phyloP scores from a whole-genome alignment of 169 alveolate genomes.

The Blepharisma undulans region DNA sequence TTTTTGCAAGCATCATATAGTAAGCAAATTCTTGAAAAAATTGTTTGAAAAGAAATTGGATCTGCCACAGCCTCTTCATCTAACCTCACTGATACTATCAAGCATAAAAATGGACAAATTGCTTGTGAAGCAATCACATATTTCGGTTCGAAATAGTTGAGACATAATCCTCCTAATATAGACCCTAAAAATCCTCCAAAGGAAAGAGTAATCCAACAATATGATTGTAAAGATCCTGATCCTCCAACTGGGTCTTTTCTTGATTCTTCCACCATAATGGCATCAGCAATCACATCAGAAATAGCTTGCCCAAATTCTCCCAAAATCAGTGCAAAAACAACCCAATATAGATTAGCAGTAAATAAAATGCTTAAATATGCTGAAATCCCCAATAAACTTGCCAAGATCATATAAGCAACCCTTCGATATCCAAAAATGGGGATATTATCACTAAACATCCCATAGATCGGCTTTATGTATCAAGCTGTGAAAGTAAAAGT shows the following conservation, averaged over 20 bases:
- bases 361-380: slow-evolving; percentile 18
- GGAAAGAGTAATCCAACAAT: slow-evolving; percentile 28
- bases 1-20: not conserved
- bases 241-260: slow-evolving; percentile 27
- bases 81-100: not conserved
- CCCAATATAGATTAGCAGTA: not conserved
- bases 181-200: slow-evolving; percentile 37
- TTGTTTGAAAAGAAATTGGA: not conserved
- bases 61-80: not conserved
- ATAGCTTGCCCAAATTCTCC: slow-evolving; percentile 27
- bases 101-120: slow-evolving; percentile 25
- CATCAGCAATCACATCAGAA: slow-evolving; percentile 45
- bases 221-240: slow-evolving; percentile 31
- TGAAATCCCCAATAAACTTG: slow-evolving; percentile 10
- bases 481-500: slow-evolving; percentile 35
- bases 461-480: slow-evolving; percentile 40
- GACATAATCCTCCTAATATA: slow-evolving; percentile 11
- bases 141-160: not conserved
- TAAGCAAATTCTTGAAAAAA: not conserved
- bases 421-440: slow-evolving; percentile 40
- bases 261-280: slow-evolving; percentile 41
- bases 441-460: slow-evolving; percentile 25
- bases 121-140: slow-evolving; percentile 5
- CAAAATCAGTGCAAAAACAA: slow-evolving; percentile 20
- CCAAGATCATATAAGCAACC: not conserved